Evolutionary conservation across 2,329 filamentous ascomycete genomes (phyloP), one percentile per base, ranked within the genome.

Genomic region (Pleoardoris graminearum): DNA sequence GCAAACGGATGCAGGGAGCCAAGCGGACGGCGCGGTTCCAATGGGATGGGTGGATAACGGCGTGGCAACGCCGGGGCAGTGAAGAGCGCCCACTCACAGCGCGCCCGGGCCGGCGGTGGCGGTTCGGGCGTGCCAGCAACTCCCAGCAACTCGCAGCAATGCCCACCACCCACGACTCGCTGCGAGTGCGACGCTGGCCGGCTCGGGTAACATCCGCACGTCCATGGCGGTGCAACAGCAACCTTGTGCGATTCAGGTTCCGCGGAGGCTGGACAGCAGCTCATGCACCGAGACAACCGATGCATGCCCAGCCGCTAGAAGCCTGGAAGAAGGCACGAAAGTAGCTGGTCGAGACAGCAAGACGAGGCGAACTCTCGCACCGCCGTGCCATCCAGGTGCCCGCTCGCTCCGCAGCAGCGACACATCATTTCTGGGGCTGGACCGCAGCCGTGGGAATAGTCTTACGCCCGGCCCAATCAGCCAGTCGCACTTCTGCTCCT

Each of bases 381-480:
- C 36, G 21, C 50, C 22, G 21, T 8, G 7, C 19, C 33, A 32
- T 35, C 11, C 12, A 33, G 30, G 6, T 16, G 10, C 6, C 7
- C n/a, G 30, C 30, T 22, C 16, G 35, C 7, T 38, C 7, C 12
- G 8, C 48, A 22, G 27, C 37, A 19, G 19, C 27, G 7, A 21
- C 39, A 11, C 46, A 33, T 33, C 35, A 27, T 14, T 25, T 22
- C 23, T 17, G 41, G 48, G 48, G 41, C 35, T 12, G 17, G 22
- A 16, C 48, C 51, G 36, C 33, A 52, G n/a, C 50, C 48, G 54
- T 57, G 55, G 55, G 55, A 58, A 58, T 58, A 58, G 48, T 16
- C 44, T 35, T 46, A 42, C 38, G 38, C 23, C 51, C 47, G 42
- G 37, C 55, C 46, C 53, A 53, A 53, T 27, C 29, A 23, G 1